Evolutionary conservation across 2,329 filamentous ascomycete genomes (phyloP).

Genomic region (Verticillium isaacii): DNA sequence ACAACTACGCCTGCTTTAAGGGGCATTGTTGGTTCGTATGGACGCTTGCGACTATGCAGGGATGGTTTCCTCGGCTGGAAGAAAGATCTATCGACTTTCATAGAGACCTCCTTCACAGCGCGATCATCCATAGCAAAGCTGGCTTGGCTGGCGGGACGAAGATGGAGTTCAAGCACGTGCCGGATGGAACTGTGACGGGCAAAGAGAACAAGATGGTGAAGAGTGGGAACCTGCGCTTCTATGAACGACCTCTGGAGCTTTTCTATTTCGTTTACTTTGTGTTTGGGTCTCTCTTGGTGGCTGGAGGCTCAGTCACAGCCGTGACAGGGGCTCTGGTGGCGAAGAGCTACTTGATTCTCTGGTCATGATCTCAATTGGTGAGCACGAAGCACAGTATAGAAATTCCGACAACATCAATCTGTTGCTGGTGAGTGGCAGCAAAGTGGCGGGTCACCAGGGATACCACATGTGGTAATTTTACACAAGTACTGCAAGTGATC

Average conservation of each 20-base stretch:
- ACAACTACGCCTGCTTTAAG: constrained; percentile 21
- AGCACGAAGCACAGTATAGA: too few relatives aligned
- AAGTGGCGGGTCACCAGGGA: too few relatives aligned
- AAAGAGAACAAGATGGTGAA: constrained; percentile 16
- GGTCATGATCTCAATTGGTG: too few relatives aligned
- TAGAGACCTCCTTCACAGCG: constrained; percentile 18
- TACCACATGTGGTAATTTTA: too few relatives aligned
- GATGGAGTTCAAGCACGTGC: constrained; percentile 28
- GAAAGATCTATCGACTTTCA: constrained; percentile 17
- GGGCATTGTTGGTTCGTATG: constrained; percentile 26
- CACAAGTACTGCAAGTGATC: too few relatives aligned
- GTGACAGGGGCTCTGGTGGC: too few relatives aligned
- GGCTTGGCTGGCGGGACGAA: constrained; percentile 21
- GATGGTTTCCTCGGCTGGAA: constrained; percentile 19
- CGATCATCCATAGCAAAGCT: constrained; percentile 20
- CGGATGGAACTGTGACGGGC: constrained; percentile 14
- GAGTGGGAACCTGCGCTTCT: constrained; percentile 7
- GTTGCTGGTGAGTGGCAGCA: too few relatives aligned
- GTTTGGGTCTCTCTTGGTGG: constrained; percentile 7
- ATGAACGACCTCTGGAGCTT: constrained; percentile 18
- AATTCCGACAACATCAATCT: too few relatives aligned
- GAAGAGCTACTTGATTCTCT: too few relatives aligned
- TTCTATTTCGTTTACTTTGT: constrained; percentile 18
- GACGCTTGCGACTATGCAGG: constrained; percentile 20
- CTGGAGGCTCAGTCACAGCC: neutral